These are phyloP conservation scores for Sungouiella blattae DNA, from an alignment of 805 yeast genomes.

Conservation along the genomic window DNA sequence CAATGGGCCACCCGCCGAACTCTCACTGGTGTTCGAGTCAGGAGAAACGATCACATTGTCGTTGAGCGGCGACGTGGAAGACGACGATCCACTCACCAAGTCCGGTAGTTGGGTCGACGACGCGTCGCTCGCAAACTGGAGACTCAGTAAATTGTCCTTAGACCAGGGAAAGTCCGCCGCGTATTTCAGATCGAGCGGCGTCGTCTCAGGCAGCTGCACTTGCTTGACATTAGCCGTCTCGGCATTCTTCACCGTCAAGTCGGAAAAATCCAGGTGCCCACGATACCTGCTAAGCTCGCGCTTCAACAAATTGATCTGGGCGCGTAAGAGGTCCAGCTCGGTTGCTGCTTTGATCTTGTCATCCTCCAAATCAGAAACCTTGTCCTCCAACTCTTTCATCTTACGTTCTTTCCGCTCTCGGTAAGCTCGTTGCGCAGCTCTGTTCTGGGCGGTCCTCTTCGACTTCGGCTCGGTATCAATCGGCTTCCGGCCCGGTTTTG, in stretches of 20 bases:
- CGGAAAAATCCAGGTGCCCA: constrained; percentile 28
- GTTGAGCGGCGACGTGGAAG: constrained; percentile 38
- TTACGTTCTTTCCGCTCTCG: constrained; percentile 89
- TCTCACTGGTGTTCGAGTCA: constrained; percentile 17
- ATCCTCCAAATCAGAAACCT: constrained; percentile 68
- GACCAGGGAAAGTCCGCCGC: constrained; percentile 57
- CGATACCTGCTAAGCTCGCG: constrained; percentile 64
- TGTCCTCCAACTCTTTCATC: constrained; percentile 79
- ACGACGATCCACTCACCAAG: constrained; percentile 32
- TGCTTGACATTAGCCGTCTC: neutral
- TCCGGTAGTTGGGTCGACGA: constrained; percentile 25
- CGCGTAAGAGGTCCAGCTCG: constrained; percentile 69
- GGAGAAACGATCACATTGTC: constrained; percentile 34
- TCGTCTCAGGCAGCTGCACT: constrained; percentile 1
- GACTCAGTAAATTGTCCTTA: constrained; percentile 14
- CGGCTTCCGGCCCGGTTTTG: constrained; percentile 81
- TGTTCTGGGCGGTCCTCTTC: constrained; percentile 92
- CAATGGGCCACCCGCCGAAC: constrained; percentile 6
- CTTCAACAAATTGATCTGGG: constrained; percentile 74
- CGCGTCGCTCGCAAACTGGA: neutral
- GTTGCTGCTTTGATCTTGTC: constrained; percentile 64
- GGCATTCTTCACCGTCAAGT: constrained; percentile 13
- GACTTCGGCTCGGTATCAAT: constrained; percentile 74
- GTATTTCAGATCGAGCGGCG: neutral
- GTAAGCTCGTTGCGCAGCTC: constrained; percentile 98